Conservation (phyloP, 2,329 filamentous ascomycete species). For the Cercospora citrullina region DNA sequence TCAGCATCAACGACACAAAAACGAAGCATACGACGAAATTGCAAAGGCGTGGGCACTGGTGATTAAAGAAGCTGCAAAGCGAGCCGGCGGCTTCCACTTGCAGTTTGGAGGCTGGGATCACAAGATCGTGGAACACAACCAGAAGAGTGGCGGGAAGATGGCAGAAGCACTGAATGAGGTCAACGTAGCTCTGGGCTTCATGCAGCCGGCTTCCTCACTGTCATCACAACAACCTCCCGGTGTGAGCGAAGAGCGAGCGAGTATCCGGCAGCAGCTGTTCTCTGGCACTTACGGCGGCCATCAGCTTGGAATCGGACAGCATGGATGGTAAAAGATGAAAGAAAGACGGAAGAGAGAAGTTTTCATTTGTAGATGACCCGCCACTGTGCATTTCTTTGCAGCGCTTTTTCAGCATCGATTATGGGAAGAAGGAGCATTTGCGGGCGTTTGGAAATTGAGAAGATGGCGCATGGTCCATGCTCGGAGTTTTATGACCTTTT, state of each 20-base stretch:
- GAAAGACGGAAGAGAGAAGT: neutral
- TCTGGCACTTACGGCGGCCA: constrained; percentile 45
- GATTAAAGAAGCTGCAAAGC: constrained; percentile 85
- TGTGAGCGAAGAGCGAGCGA: constrained; percentile 43
- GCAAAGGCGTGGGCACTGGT: constrained; percentile 90
- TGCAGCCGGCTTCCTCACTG: constrained; percentile 53
- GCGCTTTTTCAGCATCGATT: neutral
- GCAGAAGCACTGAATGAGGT: constrained; percentile 77
- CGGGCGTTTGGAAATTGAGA: neutral
- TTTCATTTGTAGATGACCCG: neutral
- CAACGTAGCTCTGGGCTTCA: constrained; percentile 72
- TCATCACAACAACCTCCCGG: constrained; percentile 24
- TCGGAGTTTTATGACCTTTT: neutral
- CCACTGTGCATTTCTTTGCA: neutral
- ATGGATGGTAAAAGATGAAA: constrained; percentile 13
- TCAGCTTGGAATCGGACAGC: constrained; percentile 55
- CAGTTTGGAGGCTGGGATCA: constrained; percentile 93
- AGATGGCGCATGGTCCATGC: neutral
- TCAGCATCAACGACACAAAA: constrained; percentile 87
- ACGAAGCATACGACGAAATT: constrained; percentile 95
- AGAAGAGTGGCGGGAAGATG: constrained; percentile 79
- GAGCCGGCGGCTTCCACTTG: constrained; percentile 83
- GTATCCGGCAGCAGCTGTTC: constrained; percentile 52
- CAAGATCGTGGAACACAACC: constrained; percentile 81
- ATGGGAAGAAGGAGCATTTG: neutral